Evolutionary conservation across 441 rosid genomes (phyloP).

Genomic region (Biscutella laevigata): DNA sequence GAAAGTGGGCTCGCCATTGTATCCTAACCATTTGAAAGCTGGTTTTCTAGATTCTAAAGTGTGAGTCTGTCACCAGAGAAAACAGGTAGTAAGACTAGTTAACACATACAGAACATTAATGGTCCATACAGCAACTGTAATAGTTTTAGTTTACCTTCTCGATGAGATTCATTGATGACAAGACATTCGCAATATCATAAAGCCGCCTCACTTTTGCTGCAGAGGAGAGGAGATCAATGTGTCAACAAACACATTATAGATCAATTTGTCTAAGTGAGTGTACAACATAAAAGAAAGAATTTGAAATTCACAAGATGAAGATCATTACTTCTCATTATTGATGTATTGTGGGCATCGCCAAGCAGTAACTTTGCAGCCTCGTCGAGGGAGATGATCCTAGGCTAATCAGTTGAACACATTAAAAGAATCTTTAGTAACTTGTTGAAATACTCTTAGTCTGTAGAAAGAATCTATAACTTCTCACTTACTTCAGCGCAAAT

Average conservation of each 20-base stretch:
- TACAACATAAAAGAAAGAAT: background rate
- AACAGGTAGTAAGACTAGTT: background rate
- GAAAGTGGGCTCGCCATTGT: slow-evolving; percentile 33
- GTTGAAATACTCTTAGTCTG: background rate
- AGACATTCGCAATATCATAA: slow-evolving; percentile 88
- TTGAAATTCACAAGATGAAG: background rate
- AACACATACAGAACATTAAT: background rate
- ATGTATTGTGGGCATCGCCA: slow-evolving; percentile 61
- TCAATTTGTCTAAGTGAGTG: background rate
- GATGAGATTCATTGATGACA: slow-evolving; percentile 79
- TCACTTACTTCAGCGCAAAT: slow-evolving; percentile 49
- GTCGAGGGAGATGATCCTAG: slow-evolving; percentile 64
- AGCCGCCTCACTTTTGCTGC: slow-evolving; percentile 93
- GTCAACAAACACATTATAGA: too few relatives aligned
- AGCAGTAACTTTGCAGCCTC: slow-evolving; percentile 76
- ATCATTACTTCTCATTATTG: slow-evolving; percentile 67
- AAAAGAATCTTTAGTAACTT: background rate
- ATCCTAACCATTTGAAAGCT: slow-evolving; percentile 86
- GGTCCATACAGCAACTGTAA: too few relatives aligned
- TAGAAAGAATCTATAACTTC: slow-evolving; percentile 11
- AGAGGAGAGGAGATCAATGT: too few relatives aligned
- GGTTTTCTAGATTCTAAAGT: slow-evolving; percentile 67
- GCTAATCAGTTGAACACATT: slow-evolving; percentile 29
- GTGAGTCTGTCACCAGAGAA: slow-evolving; percentile 57
- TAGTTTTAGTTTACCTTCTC: slow-evolving; percentile 60